These are phyloP conservation scores for Murraya koenigii DNA, from an alignment of 345 rosid species.

Conservation along the genomic window DNA sequence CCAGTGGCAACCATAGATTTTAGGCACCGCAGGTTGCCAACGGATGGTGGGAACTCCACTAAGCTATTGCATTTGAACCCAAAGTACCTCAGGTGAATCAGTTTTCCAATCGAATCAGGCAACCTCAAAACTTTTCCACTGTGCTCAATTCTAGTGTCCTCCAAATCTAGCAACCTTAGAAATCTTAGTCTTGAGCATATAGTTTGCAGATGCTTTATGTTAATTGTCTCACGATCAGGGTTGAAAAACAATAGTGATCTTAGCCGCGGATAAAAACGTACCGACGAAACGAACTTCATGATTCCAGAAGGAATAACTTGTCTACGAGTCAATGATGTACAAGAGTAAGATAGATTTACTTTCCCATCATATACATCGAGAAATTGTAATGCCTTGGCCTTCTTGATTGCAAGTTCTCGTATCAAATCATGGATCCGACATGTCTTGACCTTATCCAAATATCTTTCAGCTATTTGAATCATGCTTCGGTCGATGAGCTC, in stretches of 20 bases:
- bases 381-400: constrained; percentile 23
- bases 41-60: constrained; percentile 11
- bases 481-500: constrained; percentile 28
- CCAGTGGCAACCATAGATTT: neutral
- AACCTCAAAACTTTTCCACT: constrained; percentile 5
- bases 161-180: constrained; percentile 23
- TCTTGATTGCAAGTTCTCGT: constrained; percentile 24
- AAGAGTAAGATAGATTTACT: neutral
- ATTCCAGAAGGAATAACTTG: neutral
- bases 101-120: constrained; percentile 14
- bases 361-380: constrained; percentile 12
- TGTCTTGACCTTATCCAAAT: constrained; percentile 13
- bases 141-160: constrained; percentile 15
- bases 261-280: neutral
- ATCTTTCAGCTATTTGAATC: constrained; percentile 28
- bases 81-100: constrained; percentile 26
- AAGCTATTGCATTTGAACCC: constrained; percentile 19
- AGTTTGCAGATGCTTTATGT: neutral
- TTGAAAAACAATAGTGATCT: constrained; percentile 19
- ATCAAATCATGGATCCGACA: constrained; percentile 24
- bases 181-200: neutral
- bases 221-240: neutral
- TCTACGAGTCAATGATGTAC: neutral
- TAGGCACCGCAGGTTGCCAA: constrained; percentile 18
- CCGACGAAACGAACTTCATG: neutral